These are phyloP conservation scores for Ceratocystis albifundus DNA, from an alignment of 2,329 filamentous ascomycete species.

Conservation along the genomic window DNA sequence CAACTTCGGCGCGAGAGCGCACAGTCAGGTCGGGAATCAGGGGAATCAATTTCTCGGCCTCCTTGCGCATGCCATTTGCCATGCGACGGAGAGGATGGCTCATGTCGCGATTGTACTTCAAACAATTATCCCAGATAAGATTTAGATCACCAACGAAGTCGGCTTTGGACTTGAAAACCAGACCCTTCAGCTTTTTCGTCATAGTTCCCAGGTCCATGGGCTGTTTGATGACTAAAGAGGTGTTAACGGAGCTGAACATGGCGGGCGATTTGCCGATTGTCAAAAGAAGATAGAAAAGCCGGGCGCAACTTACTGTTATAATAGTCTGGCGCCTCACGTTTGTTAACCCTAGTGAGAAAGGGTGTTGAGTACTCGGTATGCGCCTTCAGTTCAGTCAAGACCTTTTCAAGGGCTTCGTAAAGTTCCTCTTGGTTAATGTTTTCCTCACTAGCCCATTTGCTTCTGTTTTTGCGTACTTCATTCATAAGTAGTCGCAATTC, in stretches of 20 bases:
- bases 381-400: constrained; percentile 90
- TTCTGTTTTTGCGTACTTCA: constrained; percentile 92
- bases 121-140: constrained; percentile 92
- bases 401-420: constrained; percentile 93
- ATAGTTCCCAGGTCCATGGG: constrained; percentile 97
- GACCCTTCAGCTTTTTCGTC: constrained; percentile 88
- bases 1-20: constrained; percentile 82
- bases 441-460: constrained; percentile 98
- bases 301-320: constrained; percentile 56
- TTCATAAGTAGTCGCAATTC: constrained; percentile 89
- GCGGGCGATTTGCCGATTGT: too few species aligned
- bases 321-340: constrained; percentile 93
- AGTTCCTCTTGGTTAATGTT: constrained; percentile 95
- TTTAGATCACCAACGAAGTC: constrained; percentile 92
- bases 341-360: constrained; percentile 88
- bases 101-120: constrained; percentile 88
- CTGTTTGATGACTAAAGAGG: constrained; percentile 65
- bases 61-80: constrained; percentile 91
- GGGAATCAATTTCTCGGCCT: constrained; percentile 91
- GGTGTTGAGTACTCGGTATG: constrained; percentile 96
- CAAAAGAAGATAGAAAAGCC: constrained; percentile 19
- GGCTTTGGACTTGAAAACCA: constrained; percentile 75
- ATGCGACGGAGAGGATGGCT: constrained; percentile 81
- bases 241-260: constrained; percentile 24
- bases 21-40: constrained; percentile 89